Evolutionary conservation across 129 eudicot genomes (phyloP).

Genomic region (Rutidosis leptorrhynchoides): DNA sequence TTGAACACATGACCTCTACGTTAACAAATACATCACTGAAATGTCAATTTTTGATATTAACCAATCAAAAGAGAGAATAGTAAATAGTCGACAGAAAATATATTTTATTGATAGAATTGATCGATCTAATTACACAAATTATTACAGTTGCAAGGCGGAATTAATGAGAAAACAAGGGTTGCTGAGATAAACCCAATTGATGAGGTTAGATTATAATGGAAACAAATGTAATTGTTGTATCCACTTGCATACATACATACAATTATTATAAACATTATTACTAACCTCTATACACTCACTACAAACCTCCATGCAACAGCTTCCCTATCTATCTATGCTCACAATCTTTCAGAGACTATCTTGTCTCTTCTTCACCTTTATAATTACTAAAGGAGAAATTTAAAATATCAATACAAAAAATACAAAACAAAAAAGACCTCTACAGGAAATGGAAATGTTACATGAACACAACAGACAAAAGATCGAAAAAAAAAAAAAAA

Average conservation of each 20-base stretch:
- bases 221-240: neutral
- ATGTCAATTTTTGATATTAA: no score
- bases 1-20: no score
- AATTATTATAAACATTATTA: neutral
- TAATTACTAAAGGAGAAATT: neutral
- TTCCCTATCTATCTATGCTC: constrained; percentile 2
- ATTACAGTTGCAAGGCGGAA: no score
- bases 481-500: neutral
- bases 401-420: neutral
- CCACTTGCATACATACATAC: no score
- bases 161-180: no score
- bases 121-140: no score
- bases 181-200: neutral
- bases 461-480: neutral
- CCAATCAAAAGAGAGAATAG: no score
- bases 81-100: no score
- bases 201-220: neutral
- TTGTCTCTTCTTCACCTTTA: neutral
- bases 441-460: neutral
- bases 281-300: neutral
- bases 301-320: neutral
- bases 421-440: neutral
- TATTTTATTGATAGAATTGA: no score
- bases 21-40: no score
- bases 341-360: neutral